Conservation (phyloP, 768 basidiomycete genomes). For the Crepidotus variabilis region DNA sequence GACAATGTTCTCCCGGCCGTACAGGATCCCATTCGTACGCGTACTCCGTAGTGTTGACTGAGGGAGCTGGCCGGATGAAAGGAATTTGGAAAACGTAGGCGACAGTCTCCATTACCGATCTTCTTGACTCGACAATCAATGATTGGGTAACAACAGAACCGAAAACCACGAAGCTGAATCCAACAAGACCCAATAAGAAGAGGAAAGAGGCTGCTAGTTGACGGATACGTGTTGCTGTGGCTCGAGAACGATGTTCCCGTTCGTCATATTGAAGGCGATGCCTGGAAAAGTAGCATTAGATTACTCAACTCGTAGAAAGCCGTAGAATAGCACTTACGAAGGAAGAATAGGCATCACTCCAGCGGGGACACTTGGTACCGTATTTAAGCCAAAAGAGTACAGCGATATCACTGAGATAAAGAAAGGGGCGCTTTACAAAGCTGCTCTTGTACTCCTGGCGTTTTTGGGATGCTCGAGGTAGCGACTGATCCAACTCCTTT, state of each 20-base stretch:
- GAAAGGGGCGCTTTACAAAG: background rate
- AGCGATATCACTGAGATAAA: background rate
- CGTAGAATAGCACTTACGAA: background rate
- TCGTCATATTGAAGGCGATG: background rate
- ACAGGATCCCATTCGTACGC: slow-evolving; percentile 13
- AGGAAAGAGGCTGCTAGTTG: background rate
- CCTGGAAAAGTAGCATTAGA: background rate
- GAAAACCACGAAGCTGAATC: background rate
- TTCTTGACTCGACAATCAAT: background rate
- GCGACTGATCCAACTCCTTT: too few species aligned
- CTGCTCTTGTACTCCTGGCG: background rate
- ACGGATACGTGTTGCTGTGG: background rate
- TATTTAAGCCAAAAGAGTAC: background rate
- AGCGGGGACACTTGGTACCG: background rate
- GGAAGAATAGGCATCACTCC: background rate
- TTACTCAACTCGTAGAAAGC: background rate
- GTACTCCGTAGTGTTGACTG: slow-evolving; percentile 3
- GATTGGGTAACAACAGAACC: background rate
- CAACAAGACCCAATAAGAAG: background rate
- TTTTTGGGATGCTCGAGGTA: too few species aligned
- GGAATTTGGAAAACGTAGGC: background rate
- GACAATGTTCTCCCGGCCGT: slow-evolving; percentile 18
- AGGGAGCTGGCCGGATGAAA: background rate
- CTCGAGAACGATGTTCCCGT: background rate
- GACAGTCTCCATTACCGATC: background rate